phyloP scores from a whole-genome alignment of 1,284 basidiomycete genomes.

The Leccinum subfulvum region DNA sequence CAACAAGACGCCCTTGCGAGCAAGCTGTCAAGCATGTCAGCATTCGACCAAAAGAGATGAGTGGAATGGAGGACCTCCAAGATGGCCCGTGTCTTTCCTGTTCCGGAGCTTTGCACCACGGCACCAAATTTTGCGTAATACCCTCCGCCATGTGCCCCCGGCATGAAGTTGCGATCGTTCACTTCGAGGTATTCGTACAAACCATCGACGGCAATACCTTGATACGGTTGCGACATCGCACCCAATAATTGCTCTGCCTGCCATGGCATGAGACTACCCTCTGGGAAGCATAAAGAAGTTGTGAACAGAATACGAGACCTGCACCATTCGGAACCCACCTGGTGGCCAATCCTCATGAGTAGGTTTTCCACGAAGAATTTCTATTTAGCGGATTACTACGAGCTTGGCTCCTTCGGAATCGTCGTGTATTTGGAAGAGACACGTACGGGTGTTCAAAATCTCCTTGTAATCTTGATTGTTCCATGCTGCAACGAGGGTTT shows the following conservation, averaged over 20 bases:
- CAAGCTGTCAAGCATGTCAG: neutral
- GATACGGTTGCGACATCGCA: neutral
- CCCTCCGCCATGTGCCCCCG: neutral
- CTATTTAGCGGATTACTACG: no score
- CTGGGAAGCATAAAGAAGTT: no score
- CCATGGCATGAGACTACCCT: no score
- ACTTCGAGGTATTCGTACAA: neutral
- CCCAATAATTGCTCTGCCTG: neutral
- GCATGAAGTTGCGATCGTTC: neutral
- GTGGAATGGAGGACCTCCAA: neutral
- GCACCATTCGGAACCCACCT: no score
- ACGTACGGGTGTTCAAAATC: no score
- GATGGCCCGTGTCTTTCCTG: neutral
- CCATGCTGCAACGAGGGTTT: no score
- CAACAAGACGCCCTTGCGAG: neutral
- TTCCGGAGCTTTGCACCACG: neutral
- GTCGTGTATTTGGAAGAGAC: no score
- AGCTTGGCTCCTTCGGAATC: no score
- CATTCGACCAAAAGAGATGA: neutral
- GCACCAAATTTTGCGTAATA: neutral
- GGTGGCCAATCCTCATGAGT: no score
- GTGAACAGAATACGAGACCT: no score
- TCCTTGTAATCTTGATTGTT: no score
- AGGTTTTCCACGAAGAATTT: no score
- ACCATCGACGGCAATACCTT: neutral